A percentile compares a stretch with the other conserved stretches of the same genome.
These are phyloP conservation scores for Polysphondylium violaceum DNA, from an alignment of 78 protist species.

Conservation along the genomic window DNA sequence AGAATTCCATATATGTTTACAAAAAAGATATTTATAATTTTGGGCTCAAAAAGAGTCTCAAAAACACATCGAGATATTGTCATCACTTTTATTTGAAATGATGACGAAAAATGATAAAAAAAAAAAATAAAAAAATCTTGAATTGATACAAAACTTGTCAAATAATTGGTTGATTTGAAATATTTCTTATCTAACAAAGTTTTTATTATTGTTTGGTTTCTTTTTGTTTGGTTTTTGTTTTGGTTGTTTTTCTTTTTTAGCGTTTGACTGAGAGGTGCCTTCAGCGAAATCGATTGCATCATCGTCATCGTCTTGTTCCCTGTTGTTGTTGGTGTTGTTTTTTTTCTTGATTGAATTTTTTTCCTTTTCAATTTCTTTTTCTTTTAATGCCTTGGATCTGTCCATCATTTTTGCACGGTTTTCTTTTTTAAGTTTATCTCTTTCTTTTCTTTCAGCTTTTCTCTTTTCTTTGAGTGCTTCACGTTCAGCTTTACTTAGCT, in stretches of 20 bases:
- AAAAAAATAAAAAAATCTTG: too few species aligned
- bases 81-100: too few species aligned
- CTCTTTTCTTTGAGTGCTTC: conserved; percentile 25
- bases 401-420: conserved; percentile 40
- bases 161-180: too few species aligned
- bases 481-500: too few species aligned
- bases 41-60: too few species aligned
- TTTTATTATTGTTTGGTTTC: conserved; percentile 16
- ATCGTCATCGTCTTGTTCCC: neutral
- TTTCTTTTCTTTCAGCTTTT: neutral
- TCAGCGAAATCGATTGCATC: neutral
- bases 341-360: conserved; percentile 10
- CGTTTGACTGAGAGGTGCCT: neutral
- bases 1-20: too few species aligned
- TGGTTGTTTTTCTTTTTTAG: neutral
- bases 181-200: conserved; percentile 13
- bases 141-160: too few species aligned
- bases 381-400: neutral
- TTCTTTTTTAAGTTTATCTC: conserved; percentile 35
- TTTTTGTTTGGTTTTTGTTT: conserved; percentile 40
- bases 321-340: neutral
- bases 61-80: too few species aligned
- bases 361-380: conserved; percentile 25
- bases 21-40: too few species aligned
- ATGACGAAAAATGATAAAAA: too few species aligned